Base-by-base conservation (phyloP, 2,329 filamentous ascomycete species). In the Ophiostoma himal-ulmi region DNA sequence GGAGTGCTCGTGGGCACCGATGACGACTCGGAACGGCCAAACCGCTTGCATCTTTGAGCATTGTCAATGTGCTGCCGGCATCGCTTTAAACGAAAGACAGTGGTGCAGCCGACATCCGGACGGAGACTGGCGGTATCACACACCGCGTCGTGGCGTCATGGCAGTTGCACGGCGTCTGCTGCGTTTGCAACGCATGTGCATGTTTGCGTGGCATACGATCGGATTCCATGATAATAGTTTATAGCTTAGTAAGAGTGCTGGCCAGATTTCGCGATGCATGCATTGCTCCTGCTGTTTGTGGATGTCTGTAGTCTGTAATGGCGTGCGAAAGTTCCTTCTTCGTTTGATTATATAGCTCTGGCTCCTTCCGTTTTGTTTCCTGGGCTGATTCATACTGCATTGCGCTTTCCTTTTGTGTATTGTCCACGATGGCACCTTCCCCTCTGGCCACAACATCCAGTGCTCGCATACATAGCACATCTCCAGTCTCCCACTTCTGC, bases 241-340 rank as follows among this genome's bases (percentile, higher is more conserved):
- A 54, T 54, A 54, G 52, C 52, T 57, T 57, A 57, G 52, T 57
- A 8, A 57, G 52, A 26, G 52, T 5, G 14, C 6, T 26, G n/a
- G 3, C 39, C 3, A 44, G 8, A 26, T 26, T 48, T 48, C 44
- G 17, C 52, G 52, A 26, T 26, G 22, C 41, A 20, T 48, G 41
- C 52, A 26, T 57, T n/a, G 52, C 52, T 57, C 52, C 52, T 57
- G n/a, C 52, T 57, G 52, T 57, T 26, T 57, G 52, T 57, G n/a
- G 5, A 57, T 26, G 52, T 26, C 39, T 44, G 44, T 48, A 4
- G n/a, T 54, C 11, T 48, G 44, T 48, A 4, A 17, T 17, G 2
- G 10, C 14, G 17, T 17, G 6, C 2, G 1, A 1, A 13, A 48
- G 44, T n/a, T 17, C 44, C 44, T 48, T 48, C 10, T 17, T 17